phyloP scores from a whole-genome alignment of 768 basidiomycete genomes.

The Boletus pseudo-olivaceus region DNA sequence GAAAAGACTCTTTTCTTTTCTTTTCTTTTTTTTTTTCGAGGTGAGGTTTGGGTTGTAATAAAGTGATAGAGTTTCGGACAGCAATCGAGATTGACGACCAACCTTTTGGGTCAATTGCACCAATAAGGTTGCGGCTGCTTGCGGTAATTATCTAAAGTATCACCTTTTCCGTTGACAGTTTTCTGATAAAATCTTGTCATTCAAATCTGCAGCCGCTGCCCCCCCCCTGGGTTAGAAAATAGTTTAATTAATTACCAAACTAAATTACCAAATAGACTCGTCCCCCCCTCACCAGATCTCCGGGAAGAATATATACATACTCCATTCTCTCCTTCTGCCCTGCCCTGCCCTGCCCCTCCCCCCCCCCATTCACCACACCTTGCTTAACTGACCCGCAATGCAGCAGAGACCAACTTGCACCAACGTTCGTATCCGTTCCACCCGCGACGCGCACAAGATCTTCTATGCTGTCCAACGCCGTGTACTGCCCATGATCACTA shows the following conservation, averaged over 20 bases:
- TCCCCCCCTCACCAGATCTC: constrained; percentile 29
- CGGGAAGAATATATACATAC: constrained; percentile 34
- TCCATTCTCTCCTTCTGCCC: constrained; percentile 18
- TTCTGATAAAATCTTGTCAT: constrained; percentile 27
- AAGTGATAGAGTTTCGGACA: constrained; percentile 48
- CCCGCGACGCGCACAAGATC: constrained; percentile 76
- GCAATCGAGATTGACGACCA: constrained; percentile 44
- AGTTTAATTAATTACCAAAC: constrained; percentile 39
- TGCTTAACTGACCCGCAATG: constrained; percentile 32
- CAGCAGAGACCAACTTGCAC: constrained; percentile 68
- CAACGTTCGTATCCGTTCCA: constrained; percentile 71
- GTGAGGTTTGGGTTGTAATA: constrained; percentile 46
- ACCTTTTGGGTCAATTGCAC: constrained; percentile 37
- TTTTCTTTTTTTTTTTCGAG: neutral
- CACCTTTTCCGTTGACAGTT: constrained; percentile 23
- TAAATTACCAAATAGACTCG: constrained; percentile 28
- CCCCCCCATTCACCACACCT: constrained; percentile 15
- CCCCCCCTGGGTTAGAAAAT: constrained; percentile 28
- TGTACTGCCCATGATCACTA: constrained; percentile 66
- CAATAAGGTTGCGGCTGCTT: constrained; percentile 34
- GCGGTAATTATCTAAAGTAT: constrained; percentile 25
- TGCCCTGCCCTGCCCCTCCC: constrained; percentile 1
- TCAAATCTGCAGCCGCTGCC: constrained; percentile 12
- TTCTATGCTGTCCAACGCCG: constrained; percentile 68
- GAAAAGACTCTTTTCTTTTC: neutral